Base-by-base conservation (phyloP, 768 basidiomycete genomes). In the Serendipita sp. region DNA sequence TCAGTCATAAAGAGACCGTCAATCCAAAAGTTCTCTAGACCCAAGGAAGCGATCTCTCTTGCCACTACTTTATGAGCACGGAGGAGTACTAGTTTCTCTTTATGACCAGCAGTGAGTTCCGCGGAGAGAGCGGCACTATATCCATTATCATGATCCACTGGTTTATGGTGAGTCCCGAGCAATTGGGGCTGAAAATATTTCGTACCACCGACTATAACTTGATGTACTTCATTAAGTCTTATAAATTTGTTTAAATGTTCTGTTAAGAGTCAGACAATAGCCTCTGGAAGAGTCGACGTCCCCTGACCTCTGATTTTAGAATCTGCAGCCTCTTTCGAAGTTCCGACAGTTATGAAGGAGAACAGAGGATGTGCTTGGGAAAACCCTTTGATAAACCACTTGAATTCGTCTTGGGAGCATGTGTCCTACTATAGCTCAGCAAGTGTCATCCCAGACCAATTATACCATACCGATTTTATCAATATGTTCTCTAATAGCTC, bases 311-410 rank as follows among this genome's bases (percentile, higher is more conserved):
- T 86, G 71, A 88, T 81, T 74, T 88, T 88, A 47, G 83, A 79
- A 72, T 88, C 86, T 32, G 85, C 86, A 2, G 83, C 84, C 76
- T 88, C 86, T 74, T 88, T 88, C 60, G 77, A 81, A 66, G 74
- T 75, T 60, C 86, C 86, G 60, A 85, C 85, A 72, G 88, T 86
- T 37, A 86, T 77, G 75, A 88, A 82, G 62, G 81, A 73, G 70
- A 87, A 88, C 51, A 83, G 79, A 65, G 83, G 81, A 13, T 81
- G 75, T 11, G 86, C 83, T 73, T 86, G 83, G 72, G 86, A 87
- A 70, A 88, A 86, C 3, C 86, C 86, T 63, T 79, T 72, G 64
- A 84, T 73, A 70, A 88, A 88, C 16, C 84, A 82, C 3, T 86
- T 83, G 68, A 87, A 82, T 53, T 76, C 77, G 54, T 70, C 65